These are phyloP conservation scores for Monoraphidium neglectum DNA, from an alignment of 139 green algal species.

Conservation along the genomic window DNA sequence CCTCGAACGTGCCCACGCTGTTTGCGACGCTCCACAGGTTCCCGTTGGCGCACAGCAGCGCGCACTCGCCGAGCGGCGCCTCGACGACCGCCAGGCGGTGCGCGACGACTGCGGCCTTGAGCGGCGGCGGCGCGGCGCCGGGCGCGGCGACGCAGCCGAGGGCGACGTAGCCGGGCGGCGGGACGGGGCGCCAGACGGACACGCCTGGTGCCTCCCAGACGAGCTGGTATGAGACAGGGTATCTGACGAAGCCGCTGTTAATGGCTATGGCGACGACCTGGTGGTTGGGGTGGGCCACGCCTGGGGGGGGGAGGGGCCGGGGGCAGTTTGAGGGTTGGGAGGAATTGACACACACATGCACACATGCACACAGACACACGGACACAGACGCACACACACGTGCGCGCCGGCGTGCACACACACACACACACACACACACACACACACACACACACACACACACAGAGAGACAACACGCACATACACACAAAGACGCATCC, in stretches of 20 bases:
- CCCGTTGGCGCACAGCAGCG: constrained; percentile 48
- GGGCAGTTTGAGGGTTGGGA: no score
- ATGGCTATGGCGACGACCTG: constrained; percentile 77
- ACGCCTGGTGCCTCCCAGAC: constrained; percentile 49
- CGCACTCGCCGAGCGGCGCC: constrained; percentile 54
- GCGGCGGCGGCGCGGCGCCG: constrained; percentile 25
- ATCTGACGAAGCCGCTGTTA: constrained; percentile 76
- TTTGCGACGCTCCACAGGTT: constrained; percentile 77
- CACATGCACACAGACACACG: no score
- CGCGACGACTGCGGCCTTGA: constrained; percentile 49
- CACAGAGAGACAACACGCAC: no score
- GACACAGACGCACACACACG: no score
- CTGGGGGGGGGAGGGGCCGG: constrained; percentile 14
- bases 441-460: no score
- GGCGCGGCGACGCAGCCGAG: constrained; percentile 74
- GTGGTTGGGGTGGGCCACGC: constrained; percentile 48
- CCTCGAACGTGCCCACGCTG: constrained; percentile 59
- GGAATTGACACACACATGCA: not conserved
- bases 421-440: no score
- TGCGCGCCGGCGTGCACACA: no score
- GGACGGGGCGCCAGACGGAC: constrained; percentile 69
- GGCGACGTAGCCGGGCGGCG: constrained; percentile 66
- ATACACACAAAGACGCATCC: no score
- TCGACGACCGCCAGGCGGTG: constrained; percentile 52
- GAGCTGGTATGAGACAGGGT: constrained; percentile 53